A percentile compares a stretch with the other conserved stretches of the same genome.
phyloP scores from a whole-genome alignment of 306 rosid species.

The peach (Prunus persica) region Prunus_persica_NCBIv2 NC_034011.1:1659501-1660000 shows the following conservation, averaged over 20 bases:
- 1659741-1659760: neutral
- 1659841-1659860: neutral
- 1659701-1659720: neutral
- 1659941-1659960: constrained; percentile 71
- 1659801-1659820: neutral
- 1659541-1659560: constrained; percentile 64
- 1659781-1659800: neutral
- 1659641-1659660: constrained; percentile 80
- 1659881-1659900: neutral
- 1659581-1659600: constrained; percentile 57
- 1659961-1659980: constrained; percentile 58
- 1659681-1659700: constrained; percentile 59
- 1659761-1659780: neutral
- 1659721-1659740: neutral
- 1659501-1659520: constrained; percentile 46
- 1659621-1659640: constrained; percentile 75
- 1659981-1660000: constrained; percentile 68
- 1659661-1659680: constrained; percentile 82
- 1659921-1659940: constrained; percentile 74
- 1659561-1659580: constrained; percentile 65
- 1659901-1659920: neutral
- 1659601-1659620: constrained; percentile 85
- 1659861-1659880: neutral
- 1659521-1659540: constrained; percentile 42
- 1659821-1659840: neutral